Conservation (phyloP, 257 asterid species). For the Catharanthus roseus region DNA sequence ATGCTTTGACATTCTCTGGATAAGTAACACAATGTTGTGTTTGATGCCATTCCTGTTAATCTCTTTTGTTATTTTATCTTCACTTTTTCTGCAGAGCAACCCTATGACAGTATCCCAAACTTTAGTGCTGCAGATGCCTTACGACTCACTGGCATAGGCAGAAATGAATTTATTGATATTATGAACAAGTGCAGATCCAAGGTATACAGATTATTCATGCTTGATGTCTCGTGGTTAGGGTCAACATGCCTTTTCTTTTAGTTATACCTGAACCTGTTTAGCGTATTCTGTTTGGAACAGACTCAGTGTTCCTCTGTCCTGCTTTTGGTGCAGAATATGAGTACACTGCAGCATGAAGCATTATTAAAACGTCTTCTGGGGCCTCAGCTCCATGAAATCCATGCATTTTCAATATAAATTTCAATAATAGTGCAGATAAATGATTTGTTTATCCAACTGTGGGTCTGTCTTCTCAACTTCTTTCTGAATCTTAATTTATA, state of each 20-base stretch:
- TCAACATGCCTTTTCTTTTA: not conserved
- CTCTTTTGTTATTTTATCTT: not conserved
- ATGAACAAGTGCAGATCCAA: slow-evolving; percentile 99
- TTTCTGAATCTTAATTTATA: slow-evolving; percentile 14
- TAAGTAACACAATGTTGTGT: too few relatives aligned
- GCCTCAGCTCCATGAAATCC: not conserved
- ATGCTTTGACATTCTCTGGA: too few relatives aligned
- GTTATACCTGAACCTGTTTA: not conserved
- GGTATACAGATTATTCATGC: slow-evolving; percentile 41
- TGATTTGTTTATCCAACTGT: not conserved
- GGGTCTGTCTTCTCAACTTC: not conserved
- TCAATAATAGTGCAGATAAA: not conserved
- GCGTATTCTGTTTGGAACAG: not conserved
- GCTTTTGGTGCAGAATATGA: not conserved
- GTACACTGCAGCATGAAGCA: not conserved
- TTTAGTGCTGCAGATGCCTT: slow-evolving; percentile 98
- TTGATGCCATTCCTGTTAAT: too few relatives aligned
- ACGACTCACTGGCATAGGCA: slow-evolving; percentile 90
- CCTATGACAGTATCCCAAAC: slow-evolving; percentile 97
- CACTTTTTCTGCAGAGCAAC: slow-evolving; percentile 79
- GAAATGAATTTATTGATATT: slow-evolving; percentile 98
- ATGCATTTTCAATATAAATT: not conserved
- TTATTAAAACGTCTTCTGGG: too few relatives aligned
- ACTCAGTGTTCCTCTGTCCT: not conserved
- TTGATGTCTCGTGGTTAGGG: slow-evolving; percentile 12